Conservation (phyloP, 345 rosid genomes). For the Punica granatum region DNA sequence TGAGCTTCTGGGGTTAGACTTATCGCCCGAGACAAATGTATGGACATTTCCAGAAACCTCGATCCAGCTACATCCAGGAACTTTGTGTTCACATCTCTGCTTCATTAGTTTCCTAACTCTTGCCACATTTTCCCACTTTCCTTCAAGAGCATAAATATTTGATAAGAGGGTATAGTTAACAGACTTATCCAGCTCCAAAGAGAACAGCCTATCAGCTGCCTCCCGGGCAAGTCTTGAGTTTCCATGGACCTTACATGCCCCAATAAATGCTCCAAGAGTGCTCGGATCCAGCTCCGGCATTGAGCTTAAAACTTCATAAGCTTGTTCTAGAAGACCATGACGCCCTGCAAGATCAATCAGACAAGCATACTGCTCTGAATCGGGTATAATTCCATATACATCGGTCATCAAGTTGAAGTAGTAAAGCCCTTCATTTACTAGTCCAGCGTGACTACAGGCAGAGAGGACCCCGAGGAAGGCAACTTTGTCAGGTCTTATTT, state of each 20-base stretch:
- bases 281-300: conserved; percentile 34
- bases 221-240: conserved; percentile 28
- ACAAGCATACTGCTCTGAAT: conserved; percentile 55
- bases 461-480: conserved; percentile 53
- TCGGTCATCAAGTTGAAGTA: conserved; percentile 48
- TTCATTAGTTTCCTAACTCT: conserved; percentile 37
- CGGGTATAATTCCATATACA: conserved; percentile 35
- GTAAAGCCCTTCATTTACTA: conserved; percentile 48
- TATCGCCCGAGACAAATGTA: conserved; percentile 23
- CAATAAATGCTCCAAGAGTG: conserved; percentile 49
- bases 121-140: conserved; percentile 50
- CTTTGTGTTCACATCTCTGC: conserved; percentile 36
- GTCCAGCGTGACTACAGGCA: conserved; percentile 63
- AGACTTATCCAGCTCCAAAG: conserved; percentile 39
- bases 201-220: conserved; percentile 53
- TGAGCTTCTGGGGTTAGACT: conserved; percentile 17
- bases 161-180: conserved; percentile 56
- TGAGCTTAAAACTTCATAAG: conserved; percentile 36
- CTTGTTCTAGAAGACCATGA: conserved; percentile 54
- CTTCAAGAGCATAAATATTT: conserved; percentile 49
- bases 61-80: conserved; percentile 61
- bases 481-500: conserved; percentile 50
- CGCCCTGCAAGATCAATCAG: conserved; percentile 63
- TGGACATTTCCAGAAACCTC: conserved; percentile 16
- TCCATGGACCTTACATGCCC: conserved; percentile 56